A percentile compares a stretch with the other conserved stretches of the same genome.
These are phyloP conservation scores for Entomortierella lignicola DNA, from an alignment of 192 early-diverging fungal species.

Conservation along the genomic window DNA sequence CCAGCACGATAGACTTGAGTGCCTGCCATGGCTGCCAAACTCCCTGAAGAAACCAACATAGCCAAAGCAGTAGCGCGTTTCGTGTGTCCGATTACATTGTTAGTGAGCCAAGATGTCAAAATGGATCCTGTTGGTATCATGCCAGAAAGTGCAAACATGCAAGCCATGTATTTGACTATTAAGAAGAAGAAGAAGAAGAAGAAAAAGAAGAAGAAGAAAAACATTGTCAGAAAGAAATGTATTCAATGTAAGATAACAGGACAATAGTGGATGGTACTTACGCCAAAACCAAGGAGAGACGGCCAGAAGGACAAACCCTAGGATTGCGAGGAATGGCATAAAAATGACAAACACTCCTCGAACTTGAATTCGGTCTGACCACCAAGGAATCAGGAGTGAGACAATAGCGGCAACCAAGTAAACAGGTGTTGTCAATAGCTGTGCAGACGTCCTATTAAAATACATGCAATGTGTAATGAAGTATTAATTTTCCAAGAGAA, in stretches of 20 bases:
- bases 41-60: slow-evolving; percentile 63
- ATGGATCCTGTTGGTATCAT: slow-evolving; percentile 21
- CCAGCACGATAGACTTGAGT: slow-evolving; percentile 68
- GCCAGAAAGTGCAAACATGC: slow-evolving; percentile 20
- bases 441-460: slow-evolving; percentile 38
- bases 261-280: no score
- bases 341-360: slow-evolving; percentile 55
- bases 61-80: slow-evolving; percentile 68
- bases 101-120: slow-evolving; percentile 64
- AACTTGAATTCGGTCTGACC: slow-evolving; percentile 62
- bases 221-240: no score
- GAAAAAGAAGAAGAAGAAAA: slow-evolving; percentile 16
- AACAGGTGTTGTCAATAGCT: slow-evolving; percentile 57
- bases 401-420: slow-evolving; percentile 43
- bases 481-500: no score
- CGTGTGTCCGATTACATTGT: slow-evolving; percentile 68
- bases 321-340: slow-evolving; percentile 27
- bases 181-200: neutral
- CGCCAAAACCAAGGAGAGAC: slow-evolving; percentile 26
- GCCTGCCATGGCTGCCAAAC: slow-evolving; percentile 63
- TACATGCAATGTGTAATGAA: no score
- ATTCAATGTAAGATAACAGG: no score
- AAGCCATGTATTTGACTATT: slow-evolving; percentile 14
- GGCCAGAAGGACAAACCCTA: slow-evolving; percentile 62
- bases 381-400: slow-evolving; percentile 59